Conservation (phyloP, 2,329 filamentous ascomycete species). For the Paecilomyces niveus region DNA sequence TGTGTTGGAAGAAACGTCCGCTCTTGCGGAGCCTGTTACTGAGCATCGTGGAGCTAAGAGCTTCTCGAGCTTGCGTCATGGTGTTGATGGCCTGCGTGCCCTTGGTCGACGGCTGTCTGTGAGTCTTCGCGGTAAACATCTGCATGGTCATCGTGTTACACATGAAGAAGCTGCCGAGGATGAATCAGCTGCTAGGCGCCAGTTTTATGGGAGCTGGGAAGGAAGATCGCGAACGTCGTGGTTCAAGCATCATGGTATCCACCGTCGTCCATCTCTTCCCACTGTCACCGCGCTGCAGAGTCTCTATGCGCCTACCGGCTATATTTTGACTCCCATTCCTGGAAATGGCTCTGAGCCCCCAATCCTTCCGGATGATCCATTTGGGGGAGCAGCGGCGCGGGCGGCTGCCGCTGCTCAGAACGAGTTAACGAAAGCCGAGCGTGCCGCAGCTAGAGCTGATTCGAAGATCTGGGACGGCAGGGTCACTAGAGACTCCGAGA, state of each 20-base stretch:
- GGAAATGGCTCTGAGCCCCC: conserved; percentile 32
- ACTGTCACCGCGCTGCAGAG: conserved; percentile 26
- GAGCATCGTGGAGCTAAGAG: conserved; percentile 32
- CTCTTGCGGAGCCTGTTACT: conserved; percentile 23
- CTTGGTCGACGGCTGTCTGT: conserved; percentile 35
- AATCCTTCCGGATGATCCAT: conserved; percentile 32
- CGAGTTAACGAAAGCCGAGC: conserved; percentile 28
- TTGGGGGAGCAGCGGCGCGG: conserved; percentile 38
- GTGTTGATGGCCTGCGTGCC: conserved; percentile 34
- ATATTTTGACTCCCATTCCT: conserved; percentile 25
- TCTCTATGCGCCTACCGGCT: conserved; percentile 24
- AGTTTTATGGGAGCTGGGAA: conserved; percentile 18
- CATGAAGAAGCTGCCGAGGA: conserved; percentile 12
- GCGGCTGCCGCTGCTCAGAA: conserved; percentile 46
- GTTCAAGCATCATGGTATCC: conserved; percentile 22
- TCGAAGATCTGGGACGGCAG: conserved; percentile 23
- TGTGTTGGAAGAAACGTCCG: conserved; percentile 25
- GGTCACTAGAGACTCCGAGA: conserved; percentile 38
- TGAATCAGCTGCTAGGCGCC: conserved; percentile 9
- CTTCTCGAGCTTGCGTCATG: conserved; percentile 36
- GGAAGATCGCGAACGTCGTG: conserved; percentile 16
- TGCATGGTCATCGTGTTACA: conserved; percentile 12
- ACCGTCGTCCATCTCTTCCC: conserved; percentile 29
- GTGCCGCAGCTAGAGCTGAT: conserved; percentile 16
- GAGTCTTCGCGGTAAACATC: conserved; percentile 31